Base-by-base conservation (phyloP, 768 basidiomycete genomes). In the Porpolomopsis calyptriformis region DNA sequence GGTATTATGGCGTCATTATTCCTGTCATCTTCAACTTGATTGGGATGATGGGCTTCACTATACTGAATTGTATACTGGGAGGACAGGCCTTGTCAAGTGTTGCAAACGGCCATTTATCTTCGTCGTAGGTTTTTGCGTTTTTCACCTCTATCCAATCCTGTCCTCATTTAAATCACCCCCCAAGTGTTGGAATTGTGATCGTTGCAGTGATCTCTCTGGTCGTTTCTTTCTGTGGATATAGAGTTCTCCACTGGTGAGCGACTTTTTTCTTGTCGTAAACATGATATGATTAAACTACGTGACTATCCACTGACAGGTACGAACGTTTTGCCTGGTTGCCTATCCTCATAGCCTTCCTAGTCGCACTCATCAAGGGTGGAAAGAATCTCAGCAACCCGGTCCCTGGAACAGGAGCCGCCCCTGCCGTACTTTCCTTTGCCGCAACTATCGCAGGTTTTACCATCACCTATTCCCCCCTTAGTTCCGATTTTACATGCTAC, bases 21-120 rank as follows among this genome's bases (percentile, higher is more conserved):
- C 64, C 62, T 6, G 71, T 69, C 49, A 56, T 71, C 40, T 58
- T 77, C 52, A 81, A 81, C 53, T 64, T 77, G 48, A 59, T 72
- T 25, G 69, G 72, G 9, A 63, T 78, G 49, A 65, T 74, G 51
- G 76, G 79, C 3, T 81, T 81, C 56, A 69, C 73, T 45, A 75
- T 78, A 14, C 63, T 82, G 47, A 79, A 78, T 45, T 72, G 71
- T 49, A 81, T 82, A 49, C 66, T 80, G 1, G 80, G 77, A 2
- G 80, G 80, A 9, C 64, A 66, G 45, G 59, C 62, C 10, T 51
- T 64, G 1, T 62, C 62, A 18, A 62, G 59, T 22, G 60, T 61
- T 10, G 55, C 57, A n/a, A 48, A 57, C 25, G 52, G 52, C 1
- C 49, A 53, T 27, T 53, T 64, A 2, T 60, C 58, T 46, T 65